Base-by-base conservation (phyloP, 768 basidiomycete species). In the Mycena sanguinolenta region DNA sequence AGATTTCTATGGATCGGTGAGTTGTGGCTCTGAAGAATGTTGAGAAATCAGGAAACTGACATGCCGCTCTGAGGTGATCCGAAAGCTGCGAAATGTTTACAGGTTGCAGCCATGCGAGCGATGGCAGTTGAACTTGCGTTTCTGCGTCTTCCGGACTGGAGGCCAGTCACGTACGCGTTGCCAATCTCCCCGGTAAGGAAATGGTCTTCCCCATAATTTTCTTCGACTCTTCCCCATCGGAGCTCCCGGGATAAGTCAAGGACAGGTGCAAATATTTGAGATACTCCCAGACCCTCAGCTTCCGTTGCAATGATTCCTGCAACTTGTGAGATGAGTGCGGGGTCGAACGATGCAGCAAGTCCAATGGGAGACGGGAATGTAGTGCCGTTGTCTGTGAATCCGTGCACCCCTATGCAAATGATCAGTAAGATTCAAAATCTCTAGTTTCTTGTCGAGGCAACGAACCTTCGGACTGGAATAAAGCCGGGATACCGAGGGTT, bases 61-160 rank as follows among this genome's bases (percentile, higher is more conserved):
- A 92, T 71, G 54, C 91, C 91, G 58, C 90, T 89, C 63, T 91
- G 89, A 14, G 91, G 91, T 38, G 87, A 88, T 5, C 91, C 91
- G 67, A 88, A 93, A 0, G 91, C 90, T 6, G 90, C 86, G 67
- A 92, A 92, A 79, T 92, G 91, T 69, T 93, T 93, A 84, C 91
- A 93, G 0, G 90, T 93, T 0, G 91, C 85, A 0, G 91, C 88
- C 75, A 91, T 81, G 27, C 90, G 84, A 28, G 89, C 90, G 62
- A 84, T 85, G 1, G 89, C 89, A 0, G 83, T 88, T 3, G 82
- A 80, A 70, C 88, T 90, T 0, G 84, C 81, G 68, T 90, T 90
- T 52, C 88, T 83, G 5, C 91, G 81, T 17, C 79, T 79, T 2
- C 91, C 91, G 14, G 80, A 78, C 72, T 92, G 91, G n/a, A 92